phyloP scores from a whole-genome alignment of 2,329 filamentous ascomycete species.

The Aspergillus fumigatus region DNA sequence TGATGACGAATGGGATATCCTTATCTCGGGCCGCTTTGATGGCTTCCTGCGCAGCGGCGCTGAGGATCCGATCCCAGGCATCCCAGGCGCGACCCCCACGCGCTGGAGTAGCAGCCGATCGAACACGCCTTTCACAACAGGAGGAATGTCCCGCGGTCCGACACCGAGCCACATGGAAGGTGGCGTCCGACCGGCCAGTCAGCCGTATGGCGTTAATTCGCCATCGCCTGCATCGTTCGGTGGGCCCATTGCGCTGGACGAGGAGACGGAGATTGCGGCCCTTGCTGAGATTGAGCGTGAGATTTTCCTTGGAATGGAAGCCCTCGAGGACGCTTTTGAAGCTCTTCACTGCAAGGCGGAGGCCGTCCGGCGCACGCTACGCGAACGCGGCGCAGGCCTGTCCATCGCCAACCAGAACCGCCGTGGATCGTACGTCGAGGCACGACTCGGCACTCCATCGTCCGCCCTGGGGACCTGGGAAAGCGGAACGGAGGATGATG shows the following conservation, averaged over 20 bases:
- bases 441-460: conserved; percentile 40
- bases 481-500: conserved; percentile 41
- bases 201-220: conserved; percentile 32
- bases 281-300: conserved; percentile 89
- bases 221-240: conserved; percentile 57
- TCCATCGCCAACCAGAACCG: conserved; percentile 45
- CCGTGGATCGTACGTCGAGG: conserved; percentile 39
- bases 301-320: conserved; percentile 92
- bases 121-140: conserved; percentile 28
- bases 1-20: conserved; percentile 91
- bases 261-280: conserved; percentile 87
- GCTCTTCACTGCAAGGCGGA: conserved; percentile 83
- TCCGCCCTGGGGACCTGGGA: conserved; percentile 35
- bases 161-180: conserved; percentile 34
- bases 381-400: conserved; percentile 77
- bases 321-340: conserved; percentile 90
- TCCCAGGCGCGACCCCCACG: conserved; percentile 19
- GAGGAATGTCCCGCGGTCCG: conserved; percentile 31
- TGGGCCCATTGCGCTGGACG: conserved; percentile 82
- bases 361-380: conserved; percentile 68
- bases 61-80: conserved; percentile 49
- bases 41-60: conserved; percentile 93
- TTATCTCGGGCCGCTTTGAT: conserved; percentile 89
- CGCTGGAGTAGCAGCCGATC: conserved; percentile 38
- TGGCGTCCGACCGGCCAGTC: conserved; percentile 40